These are phyloP conservation scores for Tillandsia fasciculata DNA, from an alignment of 176 grass and related monocot genomes.

Conservation along the genomic window DNA sequence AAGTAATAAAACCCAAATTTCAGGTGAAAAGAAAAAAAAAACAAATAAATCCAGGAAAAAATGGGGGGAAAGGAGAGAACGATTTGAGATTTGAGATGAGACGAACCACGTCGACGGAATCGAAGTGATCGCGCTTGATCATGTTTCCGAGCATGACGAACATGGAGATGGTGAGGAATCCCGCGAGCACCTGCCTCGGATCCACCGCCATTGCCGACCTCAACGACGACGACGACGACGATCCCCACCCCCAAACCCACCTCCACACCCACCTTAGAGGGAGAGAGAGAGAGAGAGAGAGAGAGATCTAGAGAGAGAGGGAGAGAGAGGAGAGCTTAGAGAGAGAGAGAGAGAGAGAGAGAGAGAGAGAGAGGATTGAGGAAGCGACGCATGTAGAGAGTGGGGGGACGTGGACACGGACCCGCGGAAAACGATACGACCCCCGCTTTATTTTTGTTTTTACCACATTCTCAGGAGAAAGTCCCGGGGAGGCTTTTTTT, in stretches of 20 bases:
- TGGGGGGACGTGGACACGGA: background rate
- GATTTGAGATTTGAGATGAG: background rate
- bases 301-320: constrained; percentile 6
- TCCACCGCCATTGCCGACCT: constrained; percentile 45
- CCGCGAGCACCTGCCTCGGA: constrained; percentile 62
- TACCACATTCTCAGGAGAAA: too few relatives aligned
- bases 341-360: constrained; percentile 9
- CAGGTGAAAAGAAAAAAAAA: background rate
- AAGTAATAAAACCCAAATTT: too few relatives aligned
- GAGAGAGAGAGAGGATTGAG: background rate
- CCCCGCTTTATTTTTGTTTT: too few relatives aligned
- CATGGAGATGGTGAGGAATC: constrained; percentile 77
- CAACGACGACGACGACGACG: too few relatives aligned
- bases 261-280: background rate
- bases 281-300: background rate
- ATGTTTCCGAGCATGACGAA: constrained; percentile 88
- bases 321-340: background rate
- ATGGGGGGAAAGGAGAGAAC: background rate
- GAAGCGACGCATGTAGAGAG: constrained; percentile 4
- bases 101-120: constrained; percentile 23
- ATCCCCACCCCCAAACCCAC: constrained; percentile 5
- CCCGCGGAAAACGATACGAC: too few relatives aligned
- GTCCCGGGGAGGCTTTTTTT: too few relatives aligned
- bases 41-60: background rate
- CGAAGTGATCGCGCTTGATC: constrained; percentile 77